A percentile compares a stretch with the other conserved stretches of the same genome.
These are phyloP conservation scores for Ballota nigra DNA, from an alignment of 257 asterid species.

Conservation along the genomic window DNA sequence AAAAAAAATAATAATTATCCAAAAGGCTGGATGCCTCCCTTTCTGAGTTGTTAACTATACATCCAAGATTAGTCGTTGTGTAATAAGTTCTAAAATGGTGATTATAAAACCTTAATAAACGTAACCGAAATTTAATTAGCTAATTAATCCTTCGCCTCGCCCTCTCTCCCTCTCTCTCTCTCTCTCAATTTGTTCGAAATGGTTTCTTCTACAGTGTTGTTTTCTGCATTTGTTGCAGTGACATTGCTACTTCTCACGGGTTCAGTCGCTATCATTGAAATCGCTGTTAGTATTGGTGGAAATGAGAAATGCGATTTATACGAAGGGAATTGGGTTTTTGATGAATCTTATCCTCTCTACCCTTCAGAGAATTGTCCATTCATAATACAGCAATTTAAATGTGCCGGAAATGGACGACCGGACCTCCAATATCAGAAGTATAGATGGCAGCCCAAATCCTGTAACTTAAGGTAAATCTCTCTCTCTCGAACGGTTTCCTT, in stretches of 20 bases:
- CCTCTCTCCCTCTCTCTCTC: background rate
- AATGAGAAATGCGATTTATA: constrained; percentile 36
- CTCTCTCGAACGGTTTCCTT: background rate
- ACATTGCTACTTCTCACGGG: background rate
- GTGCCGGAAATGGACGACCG: constrained; percentile 47
- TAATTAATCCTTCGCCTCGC: background rate
- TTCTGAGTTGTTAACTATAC: background rate
- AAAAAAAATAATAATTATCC: background rate
- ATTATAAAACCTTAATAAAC: background rate
- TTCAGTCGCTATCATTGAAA: background rate
- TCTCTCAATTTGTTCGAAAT: background rate
- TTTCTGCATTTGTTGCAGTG: constrained; percentile 20
- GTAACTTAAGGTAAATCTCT: constrained; percentile 34
- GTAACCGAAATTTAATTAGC: background rate
- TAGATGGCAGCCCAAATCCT: constrained; percentile 51
- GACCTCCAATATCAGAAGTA: constrained; percentile 41
- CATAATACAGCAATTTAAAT: constrained; percentile 39
- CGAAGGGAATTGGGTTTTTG: constrained; percentile 49
- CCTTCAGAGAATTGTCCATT: constrained; percentile 41
- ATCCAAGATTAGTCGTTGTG: background rate
- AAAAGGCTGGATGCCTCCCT: background rate
- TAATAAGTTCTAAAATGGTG: background rate
- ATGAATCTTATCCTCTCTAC: constrained; percentile 49
- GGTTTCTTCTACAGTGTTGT: background rate
- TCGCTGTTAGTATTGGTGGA: background rate